Evolutionary conservation across 306 rosid species (phyloP).

Genomic region (Cucumis cinereus): DNA sequence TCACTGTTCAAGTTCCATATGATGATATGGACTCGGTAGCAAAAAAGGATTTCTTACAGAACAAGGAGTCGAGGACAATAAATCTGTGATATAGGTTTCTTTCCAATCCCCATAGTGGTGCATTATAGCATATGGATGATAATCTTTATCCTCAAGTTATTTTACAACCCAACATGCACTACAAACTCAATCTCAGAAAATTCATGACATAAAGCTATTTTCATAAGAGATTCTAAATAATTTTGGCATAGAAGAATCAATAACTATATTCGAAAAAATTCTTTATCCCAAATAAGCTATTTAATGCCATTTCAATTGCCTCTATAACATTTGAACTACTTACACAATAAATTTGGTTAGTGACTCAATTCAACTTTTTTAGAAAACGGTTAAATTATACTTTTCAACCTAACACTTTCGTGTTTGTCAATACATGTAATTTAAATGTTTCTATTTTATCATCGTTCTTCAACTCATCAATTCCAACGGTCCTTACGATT

Average conservation of each 20-base stretch:
- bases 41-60: not conserved
- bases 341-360: not conserved
- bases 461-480: not conserved
- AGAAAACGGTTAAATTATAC: not conserved
- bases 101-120: not conserved
- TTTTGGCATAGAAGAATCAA: not conserved
- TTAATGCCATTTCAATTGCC: not conserved
- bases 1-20: constrained; percentile 5
- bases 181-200: not conserved
- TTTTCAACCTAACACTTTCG: not conserved
- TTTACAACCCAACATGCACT: not conserved
- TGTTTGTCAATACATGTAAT: not conserved
- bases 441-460: not conserved
- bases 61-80: not conserved
- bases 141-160: not conserved
- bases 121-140: not conserved
- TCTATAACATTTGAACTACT: not conserved
- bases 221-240: not conserved
- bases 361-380: not conserved
- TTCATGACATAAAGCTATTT: not conserved
- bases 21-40: not conserved
- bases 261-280: not conserved
- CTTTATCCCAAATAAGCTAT: not conserved
- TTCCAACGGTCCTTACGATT: not conserved
- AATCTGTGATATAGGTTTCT: not conserved